Evolutionary conservation across 768 basidiomycete species (phyloP).

Genomic region (Saitozyma sp.): DNA sequence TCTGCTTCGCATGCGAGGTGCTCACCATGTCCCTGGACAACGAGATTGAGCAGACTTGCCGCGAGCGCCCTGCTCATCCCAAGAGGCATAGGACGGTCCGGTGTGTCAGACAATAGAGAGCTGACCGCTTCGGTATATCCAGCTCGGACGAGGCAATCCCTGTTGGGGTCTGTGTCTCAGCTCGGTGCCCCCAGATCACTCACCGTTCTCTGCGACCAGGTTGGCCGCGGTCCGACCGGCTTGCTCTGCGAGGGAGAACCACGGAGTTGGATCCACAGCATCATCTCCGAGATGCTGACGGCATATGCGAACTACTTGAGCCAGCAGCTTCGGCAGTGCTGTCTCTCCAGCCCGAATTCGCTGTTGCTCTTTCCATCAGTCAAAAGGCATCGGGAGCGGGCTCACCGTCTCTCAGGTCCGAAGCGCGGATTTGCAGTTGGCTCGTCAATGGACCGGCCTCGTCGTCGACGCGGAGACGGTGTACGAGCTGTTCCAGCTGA

Average conservation of each 20-base stretch:
- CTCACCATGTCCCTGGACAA: conserved; percentile 26
- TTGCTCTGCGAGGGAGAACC: not conserved
- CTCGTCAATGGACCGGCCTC: too few relatives aligned
- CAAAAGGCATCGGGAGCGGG: too few relatives aligned
- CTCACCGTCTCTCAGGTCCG: too few relatives aligned
- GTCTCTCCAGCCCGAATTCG: too few relatives aligned
- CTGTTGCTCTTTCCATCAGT: too few relatives aligned
- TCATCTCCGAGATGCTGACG: not conserved
- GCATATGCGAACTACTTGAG: too few relatives aligned
- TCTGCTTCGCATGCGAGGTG: not conserved
- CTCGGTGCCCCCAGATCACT: not conserved
- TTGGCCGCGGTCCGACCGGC: conserved; percentile 24
- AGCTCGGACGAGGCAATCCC: conserved; percentile 9
- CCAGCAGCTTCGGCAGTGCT: too few relatives aligned
- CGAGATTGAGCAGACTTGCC: conserved; percentile 26
- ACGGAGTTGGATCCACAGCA: too few relatives aligned
- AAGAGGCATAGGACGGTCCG: not conserved
- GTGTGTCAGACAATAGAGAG: not conserved
- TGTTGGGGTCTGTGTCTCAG: not conserved
- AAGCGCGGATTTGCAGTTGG: too few relatives aligned
- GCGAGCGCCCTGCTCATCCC: conserved; percentile 6
- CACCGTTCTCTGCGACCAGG: conserved; percentile 24
- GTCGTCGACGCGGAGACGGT: too few relatives aligned
- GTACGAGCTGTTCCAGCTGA: too few relatives aligned
- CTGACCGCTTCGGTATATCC: conserved; percentile 4